Evolutionary conservation across 2,329 filamentous ascomycete genomes (phyloP).

Genomic region (Fusarium sp.): DNA sequence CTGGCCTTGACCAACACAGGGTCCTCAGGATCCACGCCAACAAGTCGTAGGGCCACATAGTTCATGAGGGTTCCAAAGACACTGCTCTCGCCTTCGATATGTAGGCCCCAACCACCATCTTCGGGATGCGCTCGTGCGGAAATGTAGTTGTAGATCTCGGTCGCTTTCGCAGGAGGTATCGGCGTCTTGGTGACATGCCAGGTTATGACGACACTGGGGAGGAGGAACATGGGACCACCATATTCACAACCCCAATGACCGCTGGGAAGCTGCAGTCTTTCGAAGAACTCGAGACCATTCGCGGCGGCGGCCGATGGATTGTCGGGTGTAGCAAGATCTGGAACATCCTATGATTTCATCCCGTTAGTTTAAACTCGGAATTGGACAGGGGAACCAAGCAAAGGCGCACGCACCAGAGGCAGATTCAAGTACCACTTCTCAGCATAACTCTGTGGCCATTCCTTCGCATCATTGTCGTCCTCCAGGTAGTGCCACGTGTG

Average conservation of each 20-base stretch:
- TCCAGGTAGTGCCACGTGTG: conserved; percentile 96
- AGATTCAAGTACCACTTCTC: conserved; percentile 92
- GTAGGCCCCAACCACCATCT: conserved; percentile 97
- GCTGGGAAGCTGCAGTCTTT: conserved; percentile 86
- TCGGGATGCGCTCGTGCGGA: conserved; percentile 86
- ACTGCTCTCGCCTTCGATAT: conserved; percentile 93
- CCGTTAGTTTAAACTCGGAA: conserved; percentile 14
- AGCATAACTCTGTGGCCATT: conserved; percentile 89
- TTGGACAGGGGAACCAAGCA: neutral
- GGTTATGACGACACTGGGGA: conserved; percentile 86
- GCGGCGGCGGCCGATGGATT: conserved; percentile 82
- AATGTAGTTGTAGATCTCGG: conserved; percentile 93
- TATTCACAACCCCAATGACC: conserved; percentile 99
- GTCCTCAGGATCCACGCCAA: conserved; percentile 88
- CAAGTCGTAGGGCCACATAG: conserved; percentile 83
- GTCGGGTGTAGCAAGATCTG: conserved; percentile 77
- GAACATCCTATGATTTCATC: conserved; percentile 72
- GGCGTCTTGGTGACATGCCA: conserved; percentile 93
- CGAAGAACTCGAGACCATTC: conserved; percentile 91
- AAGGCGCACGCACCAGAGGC: conserved; percentile 72
- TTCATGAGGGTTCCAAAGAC: conserved; percentile 93
- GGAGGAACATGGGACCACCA: conserved; percentile 95
- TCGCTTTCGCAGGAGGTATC: conserved; percentile 83
- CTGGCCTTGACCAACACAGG: conserved; percentile 89
- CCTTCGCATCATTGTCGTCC: conserved; percentile 76